Percentiles rank a stretch among this genome's conserved stretches.
Conservation (phyloP, 1,139 yeast genomes). For the Saccharomyces hybrid region DNA sequence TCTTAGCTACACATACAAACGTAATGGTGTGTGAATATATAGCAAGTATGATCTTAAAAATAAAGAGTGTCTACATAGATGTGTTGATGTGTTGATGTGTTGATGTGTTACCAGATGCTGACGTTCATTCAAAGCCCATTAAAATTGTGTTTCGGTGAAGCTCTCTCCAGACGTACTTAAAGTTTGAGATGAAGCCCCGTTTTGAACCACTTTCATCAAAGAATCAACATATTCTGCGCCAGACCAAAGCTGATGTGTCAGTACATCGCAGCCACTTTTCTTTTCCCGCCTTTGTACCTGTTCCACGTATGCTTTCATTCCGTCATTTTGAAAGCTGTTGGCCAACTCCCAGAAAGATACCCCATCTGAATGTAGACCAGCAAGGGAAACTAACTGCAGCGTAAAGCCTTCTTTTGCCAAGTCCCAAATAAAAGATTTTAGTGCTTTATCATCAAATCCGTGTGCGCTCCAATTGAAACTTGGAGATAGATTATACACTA, state of each 20-base stretch:
- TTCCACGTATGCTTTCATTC: conserved; percentile 52
- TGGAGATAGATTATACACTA: conserved; percentile 52
- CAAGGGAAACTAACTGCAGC: conserved; percentile 45
- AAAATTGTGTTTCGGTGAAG: conserved; percentile 39
- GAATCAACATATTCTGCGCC: conserved; percentile 49
- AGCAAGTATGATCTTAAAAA: not conserved
- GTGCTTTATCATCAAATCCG: conserved; percentile 41
- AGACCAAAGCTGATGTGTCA: conserved; percentile 55
- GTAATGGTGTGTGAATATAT: not conserved
- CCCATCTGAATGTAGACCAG: conserved; percentile 48
- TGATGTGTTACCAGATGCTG: no score
- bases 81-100: no score
- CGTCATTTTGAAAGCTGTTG: conserved; percentile 39
- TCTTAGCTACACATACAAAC: not conserved
- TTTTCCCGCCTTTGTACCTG: conserved; percentile 42
- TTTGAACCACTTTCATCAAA: conserved; percentile 38
- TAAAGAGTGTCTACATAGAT: not conserved
- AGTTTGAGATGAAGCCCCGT: conserved; percentile 40
- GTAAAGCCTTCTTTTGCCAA: conserved; percentile 49
- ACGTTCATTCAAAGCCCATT: no score
- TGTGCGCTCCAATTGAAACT: conserved; percentile 52
- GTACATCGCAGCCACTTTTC: conserved; percentile 40
- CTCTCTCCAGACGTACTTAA: conserved; percentile 39
- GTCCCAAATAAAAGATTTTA: conserved; percentile 45
- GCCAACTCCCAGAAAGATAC: conserved; percentile 44